These are phyloP conservation scores for Aspergillus texensis DNA, from an alignment of 2,329 filamentous ascomycete genomes.

Conservation along the genomic window DNA sequence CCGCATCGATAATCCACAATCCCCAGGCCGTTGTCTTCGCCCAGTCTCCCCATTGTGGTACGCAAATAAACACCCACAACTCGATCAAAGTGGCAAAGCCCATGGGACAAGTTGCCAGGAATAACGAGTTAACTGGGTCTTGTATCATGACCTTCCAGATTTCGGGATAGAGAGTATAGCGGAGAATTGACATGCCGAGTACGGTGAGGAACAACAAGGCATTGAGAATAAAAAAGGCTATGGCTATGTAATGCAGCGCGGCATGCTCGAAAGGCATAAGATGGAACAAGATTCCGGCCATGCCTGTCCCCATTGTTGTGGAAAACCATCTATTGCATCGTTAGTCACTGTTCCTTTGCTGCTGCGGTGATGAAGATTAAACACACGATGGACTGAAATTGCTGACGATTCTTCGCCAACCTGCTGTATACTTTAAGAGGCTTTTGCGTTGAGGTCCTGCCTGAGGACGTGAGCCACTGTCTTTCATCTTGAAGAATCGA, in stretches of 20 bases:
- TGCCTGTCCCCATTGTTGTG: slow-evolving; percentile 68
- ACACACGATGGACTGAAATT: slow-evolving; percentile 60
- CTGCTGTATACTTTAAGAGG: slow-evolving; percentile 23
- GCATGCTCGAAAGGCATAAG: slow-evolving; percentile 62
- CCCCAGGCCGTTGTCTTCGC: slow-evolving; percentile 51
- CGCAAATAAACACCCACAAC: slow-evolving; percentile 61
- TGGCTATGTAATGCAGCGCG: slow-evolving; percentile 63
- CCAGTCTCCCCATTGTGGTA: slow-evolving; percentile 59
- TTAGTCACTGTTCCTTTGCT: not conserved
- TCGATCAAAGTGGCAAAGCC: slow-evolving; percentile 66
- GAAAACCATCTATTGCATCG: slow-evolving; percentile 55
- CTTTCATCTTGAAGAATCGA: not conserved
- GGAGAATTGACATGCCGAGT: slow-evolving; percentile 56
- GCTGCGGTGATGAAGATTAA: not conserved
- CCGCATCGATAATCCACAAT: slow-evolving; percentile 54
- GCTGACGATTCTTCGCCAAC: slow-evolving; percentile 48
- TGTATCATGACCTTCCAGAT: slow-evolving; percentile 66
- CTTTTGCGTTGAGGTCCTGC: not conserved
- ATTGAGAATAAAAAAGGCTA: slow-evolving; percentile 65
- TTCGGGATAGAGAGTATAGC: slow-evolving; percentile 64
- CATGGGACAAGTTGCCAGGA: slow-evolving; percentile 67
- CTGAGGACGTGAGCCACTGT: not conserved
- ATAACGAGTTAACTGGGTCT: slow-evolving; percentile 66
- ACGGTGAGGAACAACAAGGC: slow-evolving; percentile 60
- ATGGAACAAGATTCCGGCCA: slow-evolving; percentile 65